Evolutionary conservation across 257 asterid species (phyloP).

Genomic region (Nicotiana otophora): DNA sequence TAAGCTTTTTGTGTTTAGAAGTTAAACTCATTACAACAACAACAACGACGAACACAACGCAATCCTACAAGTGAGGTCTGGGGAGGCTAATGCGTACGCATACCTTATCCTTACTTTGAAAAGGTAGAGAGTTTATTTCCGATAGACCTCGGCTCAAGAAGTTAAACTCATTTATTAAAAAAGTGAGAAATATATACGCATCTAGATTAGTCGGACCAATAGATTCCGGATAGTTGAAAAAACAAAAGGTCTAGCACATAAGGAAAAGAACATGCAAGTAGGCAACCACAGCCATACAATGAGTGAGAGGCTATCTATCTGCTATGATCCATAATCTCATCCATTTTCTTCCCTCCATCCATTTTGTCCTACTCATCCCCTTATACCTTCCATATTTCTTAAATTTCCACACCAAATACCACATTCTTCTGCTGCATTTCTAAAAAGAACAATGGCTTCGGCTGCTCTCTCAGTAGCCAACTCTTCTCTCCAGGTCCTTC

Average conservation of each 20-base stretch:
- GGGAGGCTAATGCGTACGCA: too few relatives aligned
- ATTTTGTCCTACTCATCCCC: conserved; percentile 5
- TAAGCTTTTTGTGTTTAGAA: neutral
- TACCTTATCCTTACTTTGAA: too few relatives aligned
- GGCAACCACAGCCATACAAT: conserved; percentile 63
- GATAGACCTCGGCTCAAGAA: neutral
- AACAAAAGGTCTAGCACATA: neutral
- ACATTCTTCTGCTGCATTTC: conserved; percentile 11
- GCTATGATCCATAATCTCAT: conserved; percentile 56
- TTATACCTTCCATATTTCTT: conserved; percentile 11
- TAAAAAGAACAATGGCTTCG: conserved; percentile 51
- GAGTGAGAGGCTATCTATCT: conserved; percentile 69
- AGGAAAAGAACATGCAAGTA: neutral
- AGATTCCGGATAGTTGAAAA: neutral
- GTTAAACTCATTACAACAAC: neutral
- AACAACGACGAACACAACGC: too few relatives aligned
- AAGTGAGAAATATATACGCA: neutral
- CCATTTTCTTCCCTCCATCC: conserved; percentile 31
- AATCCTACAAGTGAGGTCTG: too few relatives aligned
- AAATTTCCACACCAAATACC: conserved; percentile 21
- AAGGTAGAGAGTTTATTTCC: too few relatives aligned
- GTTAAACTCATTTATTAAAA: neutral
- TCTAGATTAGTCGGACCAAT: neutral
- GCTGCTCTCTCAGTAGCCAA: conserved; percentile 72
- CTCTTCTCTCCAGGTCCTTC: conserved; percentile 67